Base-by-base conservation (phyloP, 345 rosid genomes). In the Litchi chinensis region DNA sequence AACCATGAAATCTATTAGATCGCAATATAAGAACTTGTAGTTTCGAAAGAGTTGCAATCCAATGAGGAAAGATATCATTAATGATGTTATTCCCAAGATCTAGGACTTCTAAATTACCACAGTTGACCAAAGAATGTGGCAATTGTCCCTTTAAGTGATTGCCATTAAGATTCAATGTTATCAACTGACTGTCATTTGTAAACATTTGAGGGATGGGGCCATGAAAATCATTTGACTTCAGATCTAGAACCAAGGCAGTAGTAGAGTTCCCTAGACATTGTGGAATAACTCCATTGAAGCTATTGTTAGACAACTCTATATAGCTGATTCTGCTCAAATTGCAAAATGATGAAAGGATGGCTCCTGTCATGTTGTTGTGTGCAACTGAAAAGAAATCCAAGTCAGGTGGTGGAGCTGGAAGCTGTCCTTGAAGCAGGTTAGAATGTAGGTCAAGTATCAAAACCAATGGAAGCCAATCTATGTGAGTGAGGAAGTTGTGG, bases 71-170 rank as follows among this genome's bases (percentile, higher is more conserved):
- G 3, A 50, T 71, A 24, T 39, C 84, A 19, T 13, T 73, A 37
- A 85, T 57, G 1, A 6, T 21, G 32, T 81, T 86, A 21, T 79
- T 79, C 2, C 85, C 68, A 0, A 81, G 50, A 75, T 81, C 78
- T 0, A 83, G 10, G 7, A 66, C 73, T 79, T 81, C 65, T 6
- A 83, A 52, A 1, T 0, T 6, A 6, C 1, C 48, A 72, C 88
- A 83, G 52, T 68, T 81, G 21, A 24, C 65, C 11, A 86, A 15
- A 48, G 81, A 80, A 46, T 8, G 37, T 5, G 83, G 84, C 12
- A 86, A 59, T 4, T n/a, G 57, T 24, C 88, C 88, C 56, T 69
- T 75, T 2, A 86, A 67, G 8, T 68, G 54, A 62, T 86, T 86
- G 0, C 44, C 66, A 21, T 64, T 72, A 3, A 79, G 24, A 22